phyloP scores from a whole-genome alignment of 2,329 filamentous ascomycete genomes.

The Beauveria sp. region DNA sequence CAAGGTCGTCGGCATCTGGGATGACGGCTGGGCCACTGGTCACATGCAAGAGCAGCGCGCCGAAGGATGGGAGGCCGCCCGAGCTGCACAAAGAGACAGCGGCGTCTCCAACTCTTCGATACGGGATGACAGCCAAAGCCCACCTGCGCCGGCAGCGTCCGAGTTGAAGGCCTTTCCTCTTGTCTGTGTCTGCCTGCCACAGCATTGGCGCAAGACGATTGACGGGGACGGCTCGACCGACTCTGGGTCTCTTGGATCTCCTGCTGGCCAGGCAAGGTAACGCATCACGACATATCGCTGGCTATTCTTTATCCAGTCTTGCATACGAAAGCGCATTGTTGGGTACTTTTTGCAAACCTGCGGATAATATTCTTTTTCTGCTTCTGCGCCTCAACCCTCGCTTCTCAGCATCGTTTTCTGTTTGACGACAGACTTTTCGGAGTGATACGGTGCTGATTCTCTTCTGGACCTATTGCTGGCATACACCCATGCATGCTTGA shows the following conservation, averaged over 20 bases:
- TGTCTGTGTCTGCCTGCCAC: constrained; percentile 89
- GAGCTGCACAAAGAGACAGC: constrained; percentile 78
- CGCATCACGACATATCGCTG: neutral
- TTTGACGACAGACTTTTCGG: neutral
- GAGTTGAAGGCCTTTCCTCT: constrained; percentile 98
- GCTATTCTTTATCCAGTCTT: neutral
- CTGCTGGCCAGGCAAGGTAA: constrained; percentile 1
- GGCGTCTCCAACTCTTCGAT: constrained; percentile 79
- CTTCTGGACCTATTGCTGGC: neutral
- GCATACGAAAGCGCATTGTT: constrained; percentile 7
- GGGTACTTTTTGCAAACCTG: neutral
- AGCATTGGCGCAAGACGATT: constrained; percentile 95
- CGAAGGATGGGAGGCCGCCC: constrained; percentile 78
- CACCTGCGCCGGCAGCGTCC: constrained; percentile 54
- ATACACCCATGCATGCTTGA: neutral
- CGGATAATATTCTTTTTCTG: neutral
- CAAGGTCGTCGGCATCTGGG: constrained; percentile 97
- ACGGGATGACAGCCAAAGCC: constrained; percentile 51
- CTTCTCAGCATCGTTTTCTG: neutral
- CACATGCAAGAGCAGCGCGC: constrained; percentile 73
- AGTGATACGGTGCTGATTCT: neutral
- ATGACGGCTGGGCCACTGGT: constrained; percentile 97
- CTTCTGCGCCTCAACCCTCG: neutral
- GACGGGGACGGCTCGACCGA: constrained; percentile 75
- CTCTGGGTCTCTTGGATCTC: constrained; percentile 38